Evolutionary conservation across 179 eudicot species (phyloP).

Genomic region (Camellia oleifera): DNA sequence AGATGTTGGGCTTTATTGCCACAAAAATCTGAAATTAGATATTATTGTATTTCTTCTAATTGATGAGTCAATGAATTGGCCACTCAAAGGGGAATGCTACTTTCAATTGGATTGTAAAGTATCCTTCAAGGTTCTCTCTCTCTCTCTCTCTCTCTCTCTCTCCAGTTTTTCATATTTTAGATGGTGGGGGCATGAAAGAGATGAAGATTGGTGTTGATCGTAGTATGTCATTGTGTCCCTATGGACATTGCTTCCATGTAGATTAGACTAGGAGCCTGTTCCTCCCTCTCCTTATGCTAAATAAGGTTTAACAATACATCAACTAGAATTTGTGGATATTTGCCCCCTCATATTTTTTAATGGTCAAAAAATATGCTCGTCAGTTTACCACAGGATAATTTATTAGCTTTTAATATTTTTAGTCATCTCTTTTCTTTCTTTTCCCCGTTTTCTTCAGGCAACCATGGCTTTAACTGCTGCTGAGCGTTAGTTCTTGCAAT

Average conservation of each 20-base stretch:
- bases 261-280: not conserved
- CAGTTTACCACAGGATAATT: not conserved
- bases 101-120: not conserved
- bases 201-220: not conserved
- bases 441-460: slow-evolving; percentile 41
- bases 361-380: not conserved
- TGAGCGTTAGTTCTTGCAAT: slow-evolving; percentile 62
- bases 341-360: not conserved
- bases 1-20: too few relatives aligned
- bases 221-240: not conserved
- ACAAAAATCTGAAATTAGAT: too few relatives aligned
- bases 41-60: too few relatives aligned
- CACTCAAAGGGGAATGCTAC: not conserved
- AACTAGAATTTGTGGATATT: not conserved
- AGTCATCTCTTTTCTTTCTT: not conserved
- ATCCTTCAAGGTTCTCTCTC: not conserved
- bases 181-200: not conserved
- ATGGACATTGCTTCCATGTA: not conserved
- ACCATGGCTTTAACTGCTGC: slow-evolving; percentile 75
- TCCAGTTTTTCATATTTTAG: not conserved
- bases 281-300: not conserved
- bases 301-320: not conserved
- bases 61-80: too few relatives aligned
- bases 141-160: not conserved
- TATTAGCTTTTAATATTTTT: not conserved